These are phyloP conservation scores for Hortaea werneckii DNA, from an alignment of 2,329 filamentous ascomycete genomes.

Conservation along the genomic window DNA sequence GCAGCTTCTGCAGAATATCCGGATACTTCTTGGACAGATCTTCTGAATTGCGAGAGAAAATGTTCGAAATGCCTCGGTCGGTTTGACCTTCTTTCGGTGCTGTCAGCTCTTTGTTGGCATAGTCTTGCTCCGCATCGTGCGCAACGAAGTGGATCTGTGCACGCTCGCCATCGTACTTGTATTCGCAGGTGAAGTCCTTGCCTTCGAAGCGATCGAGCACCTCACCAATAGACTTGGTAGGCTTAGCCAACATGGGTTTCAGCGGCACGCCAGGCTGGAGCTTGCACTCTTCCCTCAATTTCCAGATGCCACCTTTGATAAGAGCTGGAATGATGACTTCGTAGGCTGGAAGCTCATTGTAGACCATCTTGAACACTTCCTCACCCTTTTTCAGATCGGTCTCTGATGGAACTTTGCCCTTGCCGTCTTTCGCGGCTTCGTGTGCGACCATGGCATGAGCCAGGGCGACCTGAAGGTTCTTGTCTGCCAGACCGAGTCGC, in stretches of 20 bases:
- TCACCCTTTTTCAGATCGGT: slow-evolving; percentile 76
- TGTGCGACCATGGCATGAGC: slow-evolving; percentile 82
- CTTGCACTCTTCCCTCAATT: slow-evolving; percentile 75
- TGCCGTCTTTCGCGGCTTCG: slow-evolving; percentile 60
- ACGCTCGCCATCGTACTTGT: slow-evolving; percentile 96
- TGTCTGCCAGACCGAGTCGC: slow-evolving; percentile 82
- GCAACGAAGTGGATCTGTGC: slow-evolving; percentile 98
- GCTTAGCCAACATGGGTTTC: slow-evolving; percentile 97
- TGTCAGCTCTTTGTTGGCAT: slow-evolving; percentile 43
- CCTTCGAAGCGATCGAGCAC: slow-evolving; percentile 93
- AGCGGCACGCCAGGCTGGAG: slow-evolving; percentile 86
- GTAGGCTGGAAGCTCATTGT: slow-evolving; percentile 85
- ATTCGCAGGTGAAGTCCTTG: slow-evolving; percentile 94
- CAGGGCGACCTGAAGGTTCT: slow-evolving; percentile 78
- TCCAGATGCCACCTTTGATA: slow-evolving; percentile 73
- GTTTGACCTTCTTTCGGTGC: slow-evolving; percentile 54
- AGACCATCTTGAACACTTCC: slow-evolving; percentile 73
- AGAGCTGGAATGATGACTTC: slow-evolving; percentile 89
- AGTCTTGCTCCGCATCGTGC: slow-evolving; percentile 62
- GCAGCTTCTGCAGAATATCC: slow-evolving; percentile 79
- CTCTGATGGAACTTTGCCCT: slow-evolving; percentile 56
- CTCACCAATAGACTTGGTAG: slow-evolving; percentile 95
- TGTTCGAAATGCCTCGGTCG: slow-evolving; percentile 69
- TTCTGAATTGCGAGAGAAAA: slow-evolving; percentile 96
- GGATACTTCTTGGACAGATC: slow-evolving; percentile 97